Percentiles rank a stretch among this genome's conserved stretches.
phyloP scores from a whole-genome alignment of 2,329 filamentous ascomycete species.

The Curvularia hawaiiensis region DNA sequence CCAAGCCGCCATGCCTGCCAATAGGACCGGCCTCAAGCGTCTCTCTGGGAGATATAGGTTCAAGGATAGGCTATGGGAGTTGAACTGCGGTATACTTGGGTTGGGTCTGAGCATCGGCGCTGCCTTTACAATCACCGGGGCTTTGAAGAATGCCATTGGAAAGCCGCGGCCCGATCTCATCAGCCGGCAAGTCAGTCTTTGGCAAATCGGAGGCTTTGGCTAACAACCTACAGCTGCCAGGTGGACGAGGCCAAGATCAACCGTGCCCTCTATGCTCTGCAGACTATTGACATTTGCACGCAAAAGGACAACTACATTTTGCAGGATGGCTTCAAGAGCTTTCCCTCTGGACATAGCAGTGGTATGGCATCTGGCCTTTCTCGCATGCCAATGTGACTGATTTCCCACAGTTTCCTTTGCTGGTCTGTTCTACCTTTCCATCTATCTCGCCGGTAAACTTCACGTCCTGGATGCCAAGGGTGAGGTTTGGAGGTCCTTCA shows the following conservation, averaged over 20 bases:
- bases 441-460: constrained; percentile 64
- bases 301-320: constrained; percentile 56
- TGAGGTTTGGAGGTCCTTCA: constrained; percentile 63
- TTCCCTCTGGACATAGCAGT: constrained; percentile 63
- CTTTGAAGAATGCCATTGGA: constrained; percentile 63
- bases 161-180: constrained; percentile 66
- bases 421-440: constrained; percentile 63
- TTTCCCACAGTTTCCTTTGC: constrained; percentile 58
- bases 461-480: constrained; percentile 65
- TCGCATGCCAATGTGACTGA: constrained; percentile 19
- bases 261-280: constrained; percentile 16
- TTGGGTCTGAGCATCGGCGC: constrained; percentile 58
- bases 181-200: constrained; percentile 50
- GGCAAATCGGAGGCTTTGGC: not conserved
- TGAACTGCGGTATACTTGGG: constrained; percentile 66
- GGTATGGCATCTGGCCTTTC: constrained; percentile 44
- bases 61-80: constrained; percentile 64
- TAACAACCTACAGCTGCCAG: constrained; percentile 26
- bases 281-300: constrained; percentile 54
- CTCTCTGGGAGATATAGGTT: constrained; percentile 56
- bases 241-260: constrained; percentile 17
- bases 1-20: constrained; percentile 39
- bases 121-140: constrained; percentile 63
- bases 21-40: constrained; percentile 38
- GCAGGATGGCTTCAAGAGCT: constrained; percentile 65